Percentiles rank a stretch among this genome's conserved stretches.
phyloP scores from a whole-genome alignment of 139 green algal species.

The Edaphochlamys debaryana region DNA sequence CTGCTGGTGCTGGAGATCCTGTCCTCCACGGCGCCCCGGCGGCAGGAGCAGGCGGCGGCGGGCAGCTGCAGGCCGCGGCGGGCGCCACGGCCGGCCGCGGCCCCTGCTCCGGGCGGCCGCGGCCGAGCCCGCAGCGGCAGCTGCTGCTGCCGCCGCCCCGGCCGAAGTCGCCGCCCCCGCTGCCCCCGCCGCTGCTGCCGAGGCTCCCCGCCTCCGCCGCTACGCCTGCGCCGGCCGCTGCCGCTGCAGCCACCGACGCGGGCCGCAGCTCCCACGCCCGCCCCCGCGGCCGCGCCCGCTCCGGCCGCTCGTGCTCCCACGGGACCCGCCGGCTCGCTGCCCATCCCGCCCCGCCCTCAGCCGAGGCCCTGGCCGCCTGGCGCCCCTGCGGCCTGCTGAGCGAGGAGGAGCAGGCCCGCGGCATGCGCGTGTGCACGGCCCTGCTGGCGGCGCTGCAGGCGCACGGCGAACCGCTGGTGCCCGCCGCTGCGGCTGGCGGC shows the following conservation, averaged over 20 bases:
- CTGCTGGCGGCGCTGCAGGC: slow-evolving; percentile 75
- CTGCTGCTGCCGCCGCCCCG: slow-evolving; percentile 8
- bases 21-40: slow-evolving; percentile 41
- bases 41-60: too few species aligned
- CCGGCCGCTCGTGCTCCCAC: not conserved
- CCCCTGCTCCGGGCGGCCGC: not conserved
- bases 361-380: slow-evolving; percentile 43
- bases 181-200: not conserved
- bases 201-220: too few species aligned
- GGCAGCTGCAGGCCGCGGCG: too few species aligned
- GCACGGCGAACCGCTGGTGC: slow-evolving; percentile 59
- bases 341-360: slow-evolving; percentile 29
- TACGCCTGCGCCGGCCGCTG: not conserved
- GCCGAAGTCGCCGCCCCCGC: slow-evolving; percentile 9
- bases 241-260: too few species aligned
- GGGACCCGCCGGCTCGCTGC: not conserved
- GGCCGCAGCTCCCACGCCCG: slow-evolving; percentile 5
- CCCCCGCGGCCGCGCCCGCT: not conserved
- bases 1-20: slow-evolving; percentile 83
- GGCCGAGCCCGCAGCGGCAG: slow-evolving; percentile 26
- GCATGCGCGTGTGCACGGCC: slow-evolving; percentile 55
- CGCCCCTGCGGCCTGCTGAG: slow-evolving; percentile 67
- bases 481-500: slow-evolving; percentile 42
- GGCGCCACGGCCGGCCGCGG: not conserved
- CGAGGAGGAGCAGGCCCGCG: slow-evolving; percentile 57